These are phyloP conservation scores for Adansonia madagascariensis DNA, from an alignment of 441 rosid species.

Conservation along the genomic window DNA sequence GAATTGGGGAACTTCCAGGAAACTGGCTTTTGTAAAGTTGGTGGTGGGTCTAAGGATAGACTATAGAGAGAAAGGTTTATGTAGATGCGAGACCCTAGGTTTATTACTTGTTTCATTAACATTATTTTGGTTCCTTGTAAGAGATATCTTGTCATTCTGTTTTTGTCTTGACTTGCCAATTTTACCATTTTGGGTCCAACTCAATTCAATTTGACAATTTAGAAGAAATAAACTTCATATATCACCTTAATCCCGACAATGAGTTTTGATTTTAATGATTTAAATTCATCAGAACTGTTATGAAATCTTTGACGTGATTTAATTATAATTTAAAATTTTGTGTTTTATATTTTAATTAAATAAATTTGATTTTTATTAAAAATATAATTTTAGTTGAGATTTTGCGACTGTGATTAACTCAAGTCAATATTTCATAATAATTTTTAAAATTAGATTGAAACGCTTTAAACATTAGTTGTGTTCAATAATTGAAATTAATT, in stretches of 20 bases:
- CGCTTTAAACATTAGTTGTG: too few relatives aligned
- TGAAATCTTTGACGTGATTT: background rate
- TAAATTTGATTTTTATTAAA: too few relatives aligned
- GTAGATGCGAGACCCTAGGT: conserved; percentile 18
- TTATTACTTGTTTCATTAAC: background rate
- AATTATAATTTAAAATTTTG: background rate
- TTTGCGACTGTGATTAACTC: too few relatives aligned
- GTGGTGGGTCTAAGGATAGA: conserved; percentile 34
- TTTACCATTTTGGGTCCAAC: conserved; percentile 34
- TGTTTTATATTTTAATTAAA: too few relatives aligned
- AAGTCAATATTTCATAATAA: too few relatives aligned
- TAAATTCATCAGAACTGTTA: background rate
- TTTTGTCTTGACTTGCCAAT: conserved; percentile 28
- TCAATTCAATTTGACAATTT: background rate
- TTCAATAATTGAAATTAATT: too few relatives aligned
- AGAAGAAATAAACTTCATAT: background rate
- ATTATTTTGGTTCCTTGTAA: conserved; percentile 19
- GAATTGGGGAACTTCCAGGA: conserved; percentile 53
- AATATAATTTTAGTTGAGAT: too few relatives aligned
- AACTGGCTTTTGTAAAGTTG: conserved; percentile 61
- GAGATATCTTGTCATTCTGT: conserved; percentile 23
- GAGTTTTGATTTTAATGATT: background rate
- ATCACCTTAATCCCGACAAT: background rate
- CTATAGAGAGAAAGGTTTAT: conserved; percentile 1
- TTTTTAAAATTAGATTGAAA: too few relatives aligned